Evolutionary conservation across 805 yeast species (phyloP), one percentile per base, ranked within the genome.

Genomic region (Yamadazyma endophytica): DNA sequence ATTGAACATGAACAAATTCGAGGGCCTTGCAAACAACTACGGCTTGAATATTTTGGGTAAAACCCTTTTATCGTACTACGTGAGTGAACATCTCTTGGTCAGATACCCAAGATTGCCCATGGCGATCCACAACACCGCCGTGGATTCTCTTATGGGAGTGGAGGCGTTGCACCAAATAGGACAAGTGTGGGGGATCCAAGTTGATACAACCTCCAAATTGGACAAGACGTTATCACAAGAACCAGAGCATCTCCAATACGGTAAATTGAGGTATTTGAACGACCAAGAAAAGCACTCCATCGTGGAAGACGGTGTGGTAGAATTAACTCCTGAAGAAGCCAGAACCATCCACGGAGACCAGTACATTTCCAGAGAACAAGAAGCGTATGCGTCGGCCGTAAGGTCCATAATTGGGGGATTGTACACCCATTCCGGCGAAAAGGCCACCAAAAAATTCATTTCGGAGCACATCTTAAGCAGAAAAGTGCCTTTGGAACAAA

Each of bases 61-160:
- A 48, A 77, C 79, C 37, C 61, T 92, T 29, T 62, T 92, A 38
- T 75, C 80, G 9, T 86, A 79, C 56, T 82, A 85, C 49, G 82
- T 79, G 4, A 70, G 83, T 13, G 95, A 87, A 55, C 64, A 82
- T 45, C 64, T 90, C 37, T 62, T 87, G 46, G 58, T 79, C 30
- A 77, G 73, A 43, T 88, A 88, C 55, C 99, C 99, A 32, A 76
- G 99, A 54, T 69, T 92, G 30, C 98, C 99, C 12, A 71, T 82
- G 39, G 73, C 77, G 6, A 81, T 89, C 17, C 72, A 87, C 35
- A 76, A 79, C 46, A 77, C 79, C 5, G 85, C 95, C 1, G 79
- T 83, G 6, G 81, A 84, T 44, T 73, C 92, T 1, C 84, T 78
- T 52, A 71, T 83, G 50, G 84, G 90, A 3, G 73, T 76, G 21